A percentile compares a stretch with the other conserved stretches of the same genome.
Conservation (phyloP, 1,284 basidiomycete genomes). For the Leccinum griseonigrum region DNA sequence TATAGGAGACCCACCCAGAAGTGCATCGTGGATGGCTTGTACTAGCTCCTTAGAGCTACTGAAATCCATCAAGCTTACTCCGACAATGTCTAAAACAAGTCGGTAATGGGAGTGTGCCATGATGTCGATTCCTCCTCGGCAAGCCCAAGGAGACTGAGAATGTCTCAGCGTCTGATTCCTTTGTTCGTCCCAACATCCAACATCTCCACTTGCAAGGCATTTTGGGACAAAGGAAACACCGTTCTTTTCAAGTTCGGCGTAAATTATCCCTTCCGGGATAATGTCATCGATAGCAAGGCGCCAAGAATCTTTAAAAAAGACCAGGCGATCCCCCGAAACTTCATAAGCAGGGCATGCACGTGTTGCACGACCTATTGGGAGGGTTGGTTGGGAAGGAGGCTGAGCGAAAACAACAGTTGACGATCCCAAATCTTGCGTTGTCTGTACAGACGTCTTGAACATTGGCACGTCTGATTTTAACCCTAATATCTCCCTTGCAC, state of each 20-base stretch:
- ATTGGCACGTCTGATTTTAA: not conserved
- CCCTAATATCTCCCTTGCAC: not conserved
- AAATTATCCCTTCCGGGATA: not conserved
- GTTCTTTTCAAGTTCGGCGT: not conserved
- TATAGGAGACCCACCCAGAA: not conserved
- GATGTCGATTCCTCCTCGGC: not conserved
- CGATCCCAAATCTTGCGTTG: not conserved
- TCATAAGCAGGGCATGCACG: not conserved
- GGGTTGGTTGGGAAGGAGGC: not conserved
- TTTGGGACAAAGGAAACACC: not conserved
- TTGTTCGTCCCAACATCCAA: not conserved
- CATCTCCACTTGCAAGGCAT: not conserved
- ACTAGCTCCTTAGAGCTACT: not conserved
- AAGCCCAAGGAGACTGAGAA: not conserved
- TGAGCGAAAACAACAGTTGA: not conserved
- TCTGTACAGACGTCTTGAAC: not conserved
- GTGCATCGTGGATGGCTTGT: not conserved
- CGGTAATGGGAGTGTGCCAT: not conserved
- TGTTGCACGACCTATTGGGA: not conserved
- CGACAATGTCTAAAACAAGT: not conserved
- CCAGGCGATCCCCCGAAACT: not conserved
- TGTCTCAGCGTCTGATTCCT: not conserved
- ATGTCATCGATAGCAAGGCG: not conserved
- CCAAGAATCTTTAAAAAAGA: not conserved
- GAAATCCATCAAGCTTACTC: not conserved